A percentile compares a stretch with the other conserved stretches of the same genome.
phyloP scores from a whole-genome alignment of 2,329 filamentous ascomycete species.

The Aspergillus clavatus region DNA sequence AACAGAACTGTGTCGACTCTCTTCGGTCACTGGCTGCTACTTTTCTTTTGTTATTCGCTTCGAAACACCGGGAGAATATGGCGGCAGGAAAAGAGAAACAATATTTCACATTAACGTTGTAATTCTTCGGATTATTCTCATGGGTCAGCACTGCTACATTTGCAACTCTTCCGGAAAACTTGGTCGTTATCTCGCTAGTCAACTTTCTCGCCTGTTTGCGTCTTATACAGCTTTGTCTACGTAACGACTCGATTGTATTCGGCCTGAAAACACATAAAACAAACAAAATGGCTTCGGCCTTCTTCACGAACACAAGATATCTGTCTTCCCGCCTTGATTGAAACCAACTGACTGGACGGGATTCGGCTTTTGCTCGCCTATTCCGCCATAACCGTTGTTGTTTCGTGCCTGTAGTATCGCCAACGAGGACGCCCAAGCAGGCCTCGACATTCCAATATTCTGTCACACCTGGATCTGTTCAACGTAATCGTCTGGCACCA shows the following conservation, averaged over 20 bases:
- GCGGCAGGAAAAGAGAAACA: conserved; percentile 38
- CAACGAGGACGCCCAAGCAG: conserved; percentile 1
- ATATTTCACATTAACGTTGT: conserved; percentile 39
- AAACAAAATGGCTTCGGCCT: conserved; percentile 15
- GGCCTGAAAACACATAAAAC: conserved; percentile 22
- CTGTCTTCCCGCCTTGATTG: conserved; percentile 11
- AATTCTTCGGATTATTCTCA: conserved; percentile 43
- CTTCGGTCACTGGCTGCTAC: conserved; percentile 35
- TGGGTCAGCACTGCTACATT: conserved; percentile 39
- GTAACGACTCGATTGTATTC: conserved; percentile 43
- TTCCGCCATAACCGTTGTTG: conserved; percentile 16
- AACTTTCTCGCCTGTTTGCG: conserved; percentile 37
- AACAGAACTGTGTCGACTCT: conserved; percentile 30
- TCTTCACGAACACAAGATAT: conserved; percentile 9
- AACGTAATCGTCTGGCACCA: background rate
- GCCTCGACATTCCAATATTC: too few relatives aligned
- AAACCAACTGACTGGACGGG: conserved; percentile 2
- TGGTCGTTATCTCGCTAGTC: conserved; percentile 39
- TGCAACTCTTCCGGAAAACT: conserved; percentile 32
- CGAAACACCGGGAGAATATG: conserved; percentile 37
- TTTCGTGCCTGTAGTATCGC: conserved; percentile 21
- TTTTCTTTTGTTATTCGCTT: conserved; percentile 38
- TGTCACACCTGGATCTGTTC: background rate
- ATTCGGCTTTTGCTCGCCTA: conserved; percentile 7
- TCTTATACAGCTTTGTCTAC: conserved; percentile 33